These are phyloP conservation scores for Talaromyces pinophilus DNA, from an alignment of 2,329 filamentous ascomycete genomes.

Conservation along the genomic window DNA sequence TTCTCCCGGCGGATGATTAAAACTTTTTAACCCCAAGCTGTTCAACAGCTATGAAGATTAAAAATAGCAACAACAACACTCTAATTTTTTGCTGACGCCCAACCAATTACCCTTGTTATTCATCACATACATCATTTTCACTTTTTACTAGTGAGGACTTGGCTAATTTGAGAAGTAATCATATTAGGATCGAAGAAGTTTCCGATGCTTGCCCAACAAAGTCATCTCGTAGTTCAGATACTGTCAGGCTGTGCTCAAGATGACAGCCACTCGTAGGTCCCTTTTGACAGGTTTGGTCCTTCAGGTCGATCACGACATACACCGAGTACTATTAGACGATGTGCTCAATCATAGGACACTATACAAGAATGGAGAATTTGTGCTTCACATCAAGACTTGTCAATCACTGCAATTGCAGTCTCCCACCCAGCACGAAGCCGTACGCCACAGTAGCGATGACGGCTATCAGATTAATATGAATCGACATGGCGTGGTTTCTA, in stretches of 20 bases:
- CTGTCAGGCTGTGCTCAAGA: too few species aligned
- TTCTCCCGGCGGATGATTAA: constrained; percentile 57
- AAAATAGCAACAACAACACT: constrained; percentile 66
- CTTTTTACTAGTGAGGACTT: not conserved
- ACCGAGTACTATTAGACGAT: not conserved
- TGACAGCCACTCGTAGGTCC: not conserved
- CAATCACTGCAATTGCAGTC: constrained; percentile 21
- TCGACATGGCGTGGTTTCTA: constrained; percentile 45
- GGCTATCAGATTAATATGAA: constrained; percentile 46
- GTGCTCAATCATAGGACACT: not conserved
- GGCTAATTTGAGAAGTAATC: constrained; percentile 18
- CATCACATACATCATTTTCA: not conserved
- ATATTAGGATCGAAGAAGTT: not conserved
- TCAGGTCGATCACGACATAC: not conserved
- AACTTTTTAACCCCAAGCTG: constrained; percentile 66
- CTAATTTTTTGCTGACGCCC: constrained; percentile 70
- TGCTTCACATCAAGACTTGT: not conserved
- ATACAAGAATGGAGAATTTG: not conserved
- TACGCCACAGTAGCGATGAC: constrained; percentile 36
- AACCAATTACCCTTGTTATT: not conserved
- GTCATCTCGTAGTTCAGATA: not conserved
- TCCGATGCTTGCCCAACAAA: not conserved
- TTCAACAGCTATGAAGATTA: constrained; percentile 56
- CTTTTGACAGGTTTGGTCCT: too few species aligned
- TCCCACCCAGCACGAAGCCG: constrained; percentile 31